Base-by-base conservation (phyloP, 2,329 filamentous ascomycete species). In the Fusarium denticulatum region DNA sequence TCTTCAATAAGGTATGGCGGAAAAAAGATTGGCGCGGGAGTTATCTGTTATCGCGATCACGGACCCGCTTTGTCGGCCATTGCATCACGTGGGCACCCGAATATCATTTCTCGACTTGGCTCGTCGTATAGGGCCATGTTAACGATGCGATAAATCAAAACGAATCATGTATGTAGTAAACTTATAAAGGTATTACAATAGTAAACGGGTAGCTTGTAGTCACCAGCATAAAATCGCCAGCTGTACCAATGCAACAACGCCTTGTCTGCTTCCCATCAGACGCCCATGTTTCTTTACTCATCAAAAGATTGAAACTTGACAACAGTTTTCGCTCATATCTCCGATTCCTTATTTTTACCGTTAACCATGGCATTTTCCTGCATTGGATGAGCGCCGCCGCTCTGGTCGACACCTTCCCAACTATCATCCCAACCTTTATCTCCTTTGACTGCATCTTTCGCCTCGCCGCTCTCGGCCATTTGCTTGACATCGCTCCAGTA, bases 401-500 rank as follows among this genome's bases (percentile, higher is more conserved):
- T 89, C 56, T 85, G 83, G 73, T 90, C 88, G 36, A 89, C 76
- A 12, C 87, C 88, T 72, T 85, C 81, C 85, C 87, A 89, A 20
- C 80, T 81, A 7, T 83, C 79, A 55, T 83, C 81, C 69, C 81
- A 81, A 47, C 79, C 80, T 60, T 80, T 79, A 28, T 80, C 73
- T 26, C 73, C 66, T 34, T 85, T 85, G 5, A 86, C 83, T 5
- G 85, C 86, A 24, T 83, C 81, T 39, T 80, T 81, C 6, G 86
- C 81, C 59, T 87, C 83, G 37, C 88, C 88, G 16, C 82, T 82
- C 71, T 87, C 85, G 1, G 91, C 88, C 83, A 94, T 91, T 22
- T 88, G 88, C 81, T 91, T 93, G 71, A 94, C 89, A 79, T 97
- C 94, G 79, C 93, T 95, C 92, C 96, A 97, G 80, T 95, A 97